Evolutionary conservation across 2,329 filamentous ascomycete genomes (phyloP).

Genomic region (Pseudogymnoascus sp.): DNA sequence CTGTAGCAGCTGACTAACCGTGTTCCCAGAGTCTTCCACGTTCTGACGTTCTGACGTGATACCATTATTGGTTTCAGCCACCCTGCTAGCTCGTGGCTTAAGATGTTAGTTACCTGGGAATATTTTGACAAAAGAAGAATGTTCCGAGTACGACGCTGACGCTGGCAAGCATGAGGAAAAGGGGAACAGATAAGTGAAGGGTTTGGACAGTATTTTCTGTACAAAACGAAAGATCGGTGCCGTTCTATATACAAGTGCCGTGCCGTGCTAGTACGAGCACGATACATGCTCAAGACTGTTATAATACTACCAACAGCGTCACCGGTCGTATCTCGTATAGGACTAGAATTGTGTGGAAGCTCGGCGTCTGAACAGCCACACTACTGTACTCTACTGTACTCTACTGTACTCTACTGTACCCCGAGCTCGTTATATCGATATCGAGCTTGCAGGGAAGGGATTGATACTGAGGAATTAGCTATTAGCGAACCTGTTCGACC

Average conservation of each 20-base stretch:
- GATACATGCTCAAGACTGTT: background rate
- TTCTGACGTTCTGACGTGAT: background rate
- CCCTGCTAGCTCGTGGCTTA: constrained; percentile 1
- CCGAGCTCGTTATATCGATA: background rate
- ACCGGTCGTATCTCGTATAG: background rate
- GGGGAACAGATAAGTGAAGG: background rate
- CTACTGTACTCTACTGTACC: background rate
- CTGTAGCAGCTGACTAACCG: background rate
- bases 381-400: background rate
- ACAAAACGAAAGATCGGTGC: background rate
- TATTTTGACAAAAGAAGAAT: background rate
- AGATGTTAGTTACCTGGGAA: background rate
- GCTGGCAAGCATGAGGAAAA: background rate
- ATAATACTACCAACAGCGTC: background rate
- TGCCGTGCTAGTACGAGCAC: background rate
- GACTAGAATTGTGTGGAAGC: background rate
- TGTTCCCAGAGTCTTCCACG: background rate
- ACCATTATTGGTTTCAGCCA: background rate
- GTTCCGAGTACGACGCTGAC: background rate
- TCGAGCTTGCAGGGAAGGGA: background rate
- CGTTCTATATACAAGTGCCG: background rate
- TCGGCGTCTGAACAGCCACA: background rate
- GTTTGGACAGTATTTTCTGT: background rate
- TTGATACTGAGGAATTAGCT: background rate
- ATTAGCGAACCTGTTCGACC: background rate